Base-by-base conservation (phyloP, 2,329 filamentous ascomycete species). In the Phoma sp. region DNA sequence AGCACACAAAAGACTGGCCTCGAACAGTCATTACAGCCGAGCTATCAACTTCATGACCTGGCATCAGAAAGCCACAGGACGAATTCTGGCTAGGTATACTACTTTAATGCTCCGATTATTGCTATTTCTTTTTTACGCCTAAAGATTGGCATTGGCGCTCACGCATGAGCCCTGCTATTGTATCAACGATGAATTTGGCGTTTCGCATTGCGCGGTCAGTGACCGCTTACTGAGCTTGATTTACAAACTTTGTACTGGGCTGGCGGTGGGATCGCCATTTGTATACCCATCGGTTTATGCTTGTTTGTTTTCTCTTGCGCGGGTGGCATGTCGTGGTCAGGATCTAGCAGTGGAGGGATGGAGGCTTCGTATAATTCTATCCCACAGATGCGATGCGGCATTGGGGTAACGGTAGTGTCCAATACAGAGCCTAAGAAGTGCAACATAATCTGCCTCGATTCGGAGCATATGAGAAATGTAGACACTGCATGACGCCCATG, bases 281-380 rank as follows among this genome's bases (percentile, higher is more conserved):
- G 68, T 74, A 74, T 74, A 74, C 71, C 72, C 71, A 64, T 65
- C 57, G 62, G 55, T 61, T 65, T 69, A 38, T 54, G 66, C 40
- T 59, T 53, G 43, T 36, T 35, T 51, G 38, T 32, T 29, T 48
- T 19, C 44, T 55, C 59, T 61, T 54, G 55, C 61, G 56, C 48
- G 55, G 37, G 46, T 62, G 46, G 51, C 51, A 43, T 49, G 32
- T 31, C 48, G 44, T 52, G 44, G 45, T 45, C 32, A 50, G 52
- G 31, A 55, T 43, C n/a, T 50, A 25, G 7, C 45, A 36, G 6
- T 15, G 19, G 33, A 36, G 22, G 36, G 7, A 13, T 31, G 36
- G 32, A 43, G 32, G 46, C 52, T 45, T 55, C 43, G 52, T 55
- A 51, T 46, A 43, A 51, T 47, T 32, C 22, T 47, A 35, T 40